Base-by-base conservation (phyloP, 2,329 filamentous ascomycete genomes). In the Trichoderma afroharzianum region DNA sequence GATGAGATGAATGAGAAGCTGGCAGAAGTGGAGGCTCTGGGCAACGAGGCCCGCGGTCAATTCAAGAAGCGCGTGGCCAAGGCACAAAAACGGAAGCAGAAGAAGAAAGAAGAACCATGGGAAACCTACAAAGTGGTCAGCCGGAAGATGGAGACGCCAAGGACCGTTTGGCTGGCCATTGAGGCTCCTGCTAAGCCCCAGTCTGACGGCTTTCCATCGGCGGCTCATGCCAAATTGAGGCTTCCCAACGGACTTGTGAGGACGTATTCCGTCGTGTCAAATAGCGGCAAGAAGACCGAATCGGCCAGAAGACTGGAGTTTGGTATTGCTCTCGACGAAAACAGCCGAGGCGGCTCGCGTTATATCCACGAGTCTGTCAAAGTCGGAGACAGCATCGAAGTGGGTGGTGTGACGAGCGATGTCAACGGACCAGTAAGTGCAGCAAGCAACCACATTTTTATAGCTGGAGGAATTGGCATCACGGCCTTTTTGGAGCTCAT, bases 391-490 rank as follows among this genome's bases (percentile, higher is more conserved):
- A 74, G 82, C 3, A 74, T 92, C 8, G 82, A 84, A 9, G 84
- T 88, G 1, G 84, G 86, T 2, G 82, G 83, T 36, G 83, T 90
- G 33, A 88, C 85, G 0, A 77, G 80, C 0, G 86, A 84, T 55
- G 83, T 90, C 28, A 83, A 83, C 2, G 63, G 63, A 21, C 78
- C 84, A 2, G 81, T 81, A 0, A 76, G 72, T 3, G 80, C 83
- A 1, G 87, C 87, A 8, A 88, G 87, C 73, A 83, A 87, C 63
- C 89, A 91, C 73, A 82, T 92, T 50, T 88, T 91, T 75, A 86
- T 92, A 33, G 88, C 85, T 0, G 90, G 88, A 11, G 90, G 90
- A 0, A 88, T 92, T 33, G 90, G 90, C 0, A 86, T 92, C 73
- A 92, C 90, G 2, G 90, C 90, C 0, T 92, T 92, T 73, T 76